Conservation (phyloP, 2,329 filamentous ascomycete genomes). For the Colletotrichum caudatum region DNA sequence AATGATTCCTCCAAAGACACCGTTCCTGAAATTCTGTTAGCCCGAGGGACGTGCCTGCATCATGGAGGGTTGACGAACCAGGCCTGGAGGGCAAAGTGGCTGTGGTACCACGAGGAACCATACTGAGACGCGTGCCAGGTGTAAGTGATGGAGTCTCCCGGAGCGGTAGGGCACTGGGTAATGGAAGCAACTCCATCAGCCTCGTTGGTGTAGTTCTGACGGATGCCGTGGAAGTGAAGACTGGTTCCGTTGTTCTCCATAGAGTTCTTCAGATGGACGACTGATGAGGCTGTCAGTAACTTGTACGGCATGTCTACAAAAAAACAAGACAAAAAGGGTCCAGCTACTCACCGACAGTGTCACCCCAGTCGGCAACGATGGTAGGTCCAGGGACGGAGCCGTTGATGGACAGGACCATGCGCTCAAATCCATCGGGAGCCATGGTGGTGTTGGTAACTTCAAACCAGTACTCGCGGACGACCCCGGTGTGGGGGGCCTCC, state of each 20-base stretch:
- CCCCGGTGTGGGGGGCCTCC: constrained; percentile 59
- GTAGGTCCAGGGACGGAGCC: constrained; percentile 70
- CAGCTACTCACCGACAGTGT: constrained; percentile 39
- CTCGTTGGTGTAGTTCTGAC: constrained; percentile 63
- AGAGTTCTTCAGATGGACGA: constrained; percentile 63
- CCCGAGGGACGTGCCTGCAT: constrained; percentile 42
- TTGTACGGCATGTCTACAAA: constrained; percentile 13
- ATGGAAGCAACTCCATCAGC: constrained; percentile 67
- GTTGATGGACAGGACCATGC: constrained; percentile 62
- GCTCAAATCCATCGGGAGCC: constrained; percentile 60
- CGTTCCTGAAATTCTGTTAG: constrained; percentile 47
- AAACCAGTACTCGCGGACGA: constrained; percentile 63
- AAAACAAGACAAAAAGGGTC: no score
- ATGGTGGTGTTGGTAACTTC: constrained; percentile 54
- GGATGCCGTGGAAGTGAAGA: constrained; percentile 70
- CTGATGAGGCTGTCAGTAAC: constrained; percentile 37
- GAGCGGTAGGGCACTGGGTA: constrained; percentile 64
- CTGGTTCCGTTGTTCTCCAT: constrained; percentile 65
- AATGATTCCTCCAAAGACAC: constrained; percentile 70
- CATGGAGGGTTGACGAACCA: constrained; percentile 51
- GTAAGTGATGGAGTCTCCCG: constrained; percentile 67
- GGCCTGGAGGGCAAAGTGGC: constrained; percentile 63
- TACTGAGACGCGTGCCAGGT: constrained; percentile 67
- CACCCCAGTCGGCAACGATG: constrained; percentile 65
- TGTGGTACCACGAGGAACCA: constrained; percentile 71